phyloP scores from a whole-genome alignment of 2,329 filamentous ascomycete genomes.

The Zasmidium cellare region DNA sequence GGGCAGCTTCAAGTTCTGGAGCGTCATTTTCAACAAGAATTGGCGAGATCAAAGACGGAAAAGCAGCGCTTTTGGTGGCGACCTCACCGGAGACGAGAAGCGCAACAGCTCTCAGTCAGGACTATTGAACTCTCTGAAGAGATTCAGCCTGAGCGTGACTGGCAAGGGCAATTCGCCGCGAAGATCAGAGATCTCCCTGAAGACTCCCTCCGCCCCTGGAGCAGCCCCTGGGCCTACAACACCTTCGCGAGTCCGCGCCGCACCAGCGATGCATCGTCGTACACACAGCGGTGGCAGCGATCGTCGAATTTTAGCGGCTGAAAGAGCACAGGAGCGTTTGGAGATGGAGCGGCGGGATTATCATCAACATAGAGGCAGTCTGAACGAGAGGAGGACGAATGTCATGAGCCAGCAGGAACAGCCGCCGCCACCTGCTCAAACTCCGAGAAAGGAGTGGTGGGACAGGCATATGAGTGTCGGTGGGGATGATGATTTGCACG shows the following conservation, averaged over 20 bases:
- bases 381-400: slow-evolving; percentile 24
- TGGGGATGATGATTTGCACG: slow-evolving; percentile 8
- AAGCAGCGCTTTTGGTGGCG: slow-evolving; percentile 8
- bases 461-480: slow-evolving; percentile 24
- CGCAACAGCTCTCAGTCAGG: slow-evolving; percentile 14
- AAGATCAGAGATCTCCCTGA: slow-evolving; percentile 7
- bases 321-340: slow-evolving; percentile 40
- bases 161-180: slow-evolving; percentile 9
- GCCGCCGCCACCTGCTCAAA: slow-evolving; percentile 1
- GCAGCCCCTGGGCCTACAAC: background rate
- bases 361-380: slow-evolving; percentile 20
- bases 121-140: slow-evolving; percentile 16
- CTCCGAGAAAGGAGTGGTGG: slow-evolving; percentile 30
- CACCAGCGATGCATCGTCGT: slow-evolving; percentile 25
- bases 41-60: slow-evolving; percentile 14
- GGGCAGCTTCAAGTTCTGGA: slow-evolving; percentile 40
- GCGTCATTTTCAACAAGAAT: slow-evolving; percentile 11
- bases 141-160: slow-evolving; percentile 19
- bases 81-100: background rate
- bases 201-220: background rate
- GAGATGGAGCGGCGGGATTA: slow-evolving; percentile 39
- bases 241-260: background rate
- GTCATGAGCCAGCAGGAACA: slow-evolving; percentile 7
- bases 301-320: slow-evolving; percentile 33
- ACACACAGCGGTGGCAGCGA: slow-evolving; percentile 33